phyloP scores from a whole-genome alignment of 176 grass and related monocot species.

The Aechmea fasciata region DNA sequence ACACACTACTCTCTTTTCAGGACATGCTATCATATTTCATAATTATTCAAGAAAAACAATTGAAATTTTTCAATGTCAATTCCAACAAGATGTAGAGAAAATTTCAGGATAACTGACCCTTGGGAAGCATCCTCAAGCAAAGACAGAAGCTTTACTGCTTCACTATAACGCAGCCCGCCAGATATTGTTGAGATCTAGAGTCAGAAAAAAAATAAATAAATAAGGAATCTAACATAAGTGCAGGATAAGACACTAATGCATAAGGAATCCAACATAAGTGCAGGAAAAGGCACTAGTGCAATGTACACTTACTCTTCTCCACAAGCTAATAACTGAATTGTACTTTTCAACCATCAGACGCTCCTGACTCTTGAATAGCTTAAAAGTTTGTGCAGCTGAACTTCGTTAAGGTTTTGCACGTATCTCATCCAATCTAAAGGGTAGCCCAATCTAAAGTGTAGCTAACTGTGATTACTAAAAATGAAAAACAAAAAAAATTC shows the following conservation, averaged over 20 bases:
- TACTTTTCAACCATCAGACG: constrained; percentile 78
- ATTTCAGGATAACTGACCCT: constrained; percentile 43
- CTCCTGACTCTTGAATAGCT: constrained; percentile 71
- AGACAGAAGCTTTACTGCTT: constrained; percentile 66
- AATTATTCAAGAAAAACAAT: neutral
- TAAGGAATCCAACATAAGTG: neutral
- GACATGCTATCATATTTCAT: neutral
- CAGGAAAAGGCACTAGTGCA: neutral
- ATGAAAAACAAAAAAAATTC: neutral
- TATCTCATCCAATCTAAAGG: neutral
- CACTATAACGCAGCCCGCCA: constrained; percentile 58
- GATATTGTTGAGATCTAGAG: constrained; percentile 62
- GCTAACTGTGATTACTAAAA: neutral
- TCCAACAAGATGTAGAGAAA: constrained; percentile 12
- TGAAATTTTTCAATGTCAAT: neutral
- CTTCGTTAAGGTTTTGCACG: constrained; percentile 29
- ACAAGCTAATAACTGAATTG: constrained; percentile 69
- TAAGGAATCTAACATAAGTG: neutral
- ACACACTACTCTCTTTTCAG: neutral
- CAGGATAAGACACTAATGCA: neutral
- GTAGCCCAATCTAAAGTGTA: neutral
- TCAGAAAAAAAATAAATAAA: neutral
- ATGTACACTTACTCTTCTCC: constrained; percentile 65
- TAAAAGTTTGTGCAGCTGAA: constrained; percentile 60
- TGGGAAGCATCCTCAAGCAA: constrained; percentile 78